phyloP scores from a whole-genome alignment of 208 protist genomes.

The Polymyxa betae region DNA sequence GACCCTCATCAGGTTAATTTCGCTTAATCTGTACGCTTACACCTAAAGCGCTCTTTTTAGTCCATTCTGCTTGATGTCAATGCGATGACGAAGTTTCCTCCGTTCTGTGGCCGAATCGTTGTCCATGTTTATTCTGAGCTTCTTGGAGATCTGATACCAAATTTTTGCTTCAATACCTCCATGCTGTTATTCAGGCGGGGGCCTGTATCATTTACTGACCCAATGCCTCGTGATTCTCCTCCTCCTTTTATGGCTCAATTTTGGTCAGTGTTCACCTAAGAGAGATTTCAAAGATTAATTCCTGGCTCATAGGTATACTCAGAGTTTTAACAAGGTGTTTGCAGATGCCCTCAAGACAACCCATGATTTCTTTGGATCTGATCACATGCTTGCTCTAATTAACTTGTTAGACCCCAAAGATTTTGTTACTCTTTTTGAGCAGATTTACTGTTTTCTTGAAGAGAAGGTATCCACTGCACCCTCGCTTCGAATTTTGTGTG shows the following conservation, averaged over 20 bases:
- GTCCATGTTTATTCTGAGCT: slow-evolving; percentile 41
- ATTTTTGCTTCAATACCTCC: slow-evolving; percentile 35
- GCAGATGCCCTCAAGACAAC: neutral
- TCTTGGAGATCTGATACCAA: slow-evolving; percentile 29
- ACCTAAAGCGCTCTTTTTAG: neutral
- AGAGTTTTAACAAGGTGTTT: slow-evolving; percentile 26
- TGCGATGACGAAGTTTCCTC: neutral
- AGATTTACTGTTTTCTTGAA: neutral
- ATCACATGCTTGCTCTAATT: slow-evolving; percentile 57
- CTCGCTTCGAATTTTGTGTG: neutral
- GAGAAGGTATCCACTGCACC: neutral
- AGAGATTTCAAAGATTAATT: neutral
- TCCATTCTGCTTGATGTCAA: slow-evolving; percentile 48
- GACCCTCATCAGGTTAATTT: slow-evolving; percentile 21
- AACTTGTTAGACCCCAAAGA: slow-evolving; percentile 50
- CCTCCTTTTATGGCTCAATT: slow-evolving; percentile 14
- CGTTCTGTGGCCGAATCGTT: slow-evolving; percentile 44
- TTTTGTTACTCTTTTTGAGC: slow-evolving; percentile 7
- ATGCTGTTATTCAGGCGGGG: slow-evolving; percentile 7
- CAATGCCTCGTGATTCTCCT: neutral
- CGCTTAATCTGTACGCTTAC: neutral
- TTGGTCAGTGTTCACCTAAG: neutral
- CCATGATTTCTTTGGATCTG: slow-evolving; percentile 55
- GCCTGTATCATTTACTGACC: slow-evolving; percentile 27
- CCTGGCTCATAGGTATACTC: neutral